Evolutionary conservation across 257 asterid genomes (phyloP), one percentile per base, ranked within the genome.

Genomic region (Primulina tabacum): DNA sequence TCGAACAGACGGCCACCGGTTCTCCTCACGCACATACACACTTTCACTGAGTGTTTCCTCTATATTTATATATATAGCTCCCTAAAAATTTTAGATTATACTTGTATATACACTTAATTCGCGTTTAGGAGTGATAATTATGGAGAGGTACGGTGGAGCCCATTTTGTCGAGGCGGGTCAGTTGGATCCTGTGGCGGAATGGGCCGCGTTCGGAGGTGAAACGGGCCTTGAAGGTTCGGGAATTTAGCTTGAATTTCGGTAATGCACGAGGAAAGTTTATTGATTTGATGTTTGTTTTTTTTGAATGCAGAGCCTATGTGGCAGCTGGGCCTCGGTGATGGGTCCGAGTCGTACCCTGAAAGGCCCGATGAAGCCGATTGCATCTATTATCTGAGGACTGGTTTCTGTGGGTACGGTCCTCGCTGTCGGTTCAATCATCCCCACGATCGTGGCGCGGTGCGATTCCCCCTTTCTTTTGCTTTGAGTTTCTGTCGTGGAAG

Each of bases 211-310:
- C 4, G 80, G 73, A 4, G 79, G 78, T 7, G 82, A 77, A 70
- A 81, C 88, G 4, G 86, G 82, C 21, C 78, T 79, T 12, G 88
- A 84, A 80, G 88, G 88, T 57, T 52, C 67, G 81, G 32, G 61
- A 76, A 72, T 70, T 82, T 75, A 70, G 40, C 62, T 40, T 38
- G 70, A 70, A 65, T 66, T 75, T 34, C 65, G 71, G 37, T 65
- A 80, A 72, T 76, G 78, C 28, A 47, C 73, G 38, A 20, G 62
- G 52, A 52, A 33, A 8, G 38, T n/a, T 34, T 40, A 30, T 60
- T 75, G 60, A 34, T 60, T 56, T 52, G 17, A 65, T 60, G 37
- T 55, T 66, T 78, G n/a, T 70, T 30, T 21, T 70, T 74, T 50
- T 56, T 52, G 52, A 79, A 79, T 75, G 75, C 77, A 79, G 83